Conservation (phyloP, 2,329 filamentous ascomycete species). For the Aspergillus sp. region DNA sequence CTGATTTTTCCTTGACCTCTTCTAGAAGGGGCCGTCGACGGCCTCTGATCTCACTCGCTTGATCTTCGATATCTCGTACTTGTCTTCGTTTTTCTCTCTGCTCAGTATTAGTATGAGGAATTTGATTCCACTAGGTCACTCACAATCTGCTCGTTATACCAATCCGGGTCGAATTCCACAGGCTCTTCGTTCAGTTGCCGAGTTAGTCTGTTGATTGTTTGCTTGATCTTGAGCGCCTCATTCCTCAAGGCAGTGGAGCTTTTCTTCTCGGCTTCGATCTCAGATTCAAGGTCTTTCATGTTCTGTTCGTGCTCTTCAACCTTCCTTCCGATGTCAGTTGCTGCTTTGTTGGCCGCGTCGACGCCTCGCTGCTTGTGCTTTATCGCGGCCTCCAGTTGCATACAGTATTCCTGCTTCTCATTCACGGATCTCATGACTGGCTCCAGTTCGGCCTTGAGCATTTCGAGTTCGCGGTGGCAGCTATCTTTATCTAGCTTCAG, state of each 20-base stretch:
- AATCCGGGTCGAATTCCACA: slow-evolving; percentile 68
- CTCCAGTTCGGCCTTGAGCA: slow-evolving; percentile 64
- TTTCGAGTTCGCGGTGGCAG: slow-evolving; percentile 61
- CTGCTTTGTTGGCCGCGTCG: slow-evolving; percentile 57
- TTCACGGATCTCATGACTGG: slow-evolving; percentile 73
- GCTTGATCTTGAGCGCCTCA: slow-evolving; percentile 56
- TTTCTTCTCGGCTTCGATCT: slow-evolving; percentile 58
- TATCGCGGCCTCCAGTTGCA: slow-evolving; percentile 60
- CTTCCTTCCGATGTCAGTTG: slow-evolving; percentile 45
- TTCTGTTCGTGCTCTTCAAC: slow-evolving; percentile 45
- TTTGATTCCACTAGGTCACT: slow-evolving; percentile 36
- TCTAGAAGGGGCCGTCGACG: slow-evolving; percentile 38
- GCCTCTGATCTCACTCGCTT: slow-evolving; percentile 49
- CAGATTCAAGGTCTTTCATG: slow-evolving; percentile 42
- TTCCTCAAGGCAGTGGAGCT: slow-evolving; percentile 56
- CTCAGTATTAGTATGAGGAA: slow-evolving; percentile 24
- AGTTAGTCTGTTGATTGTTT: slow-evolving; percentile 66
- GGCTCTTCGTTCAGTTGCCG: slow-evolving; percentile 66
- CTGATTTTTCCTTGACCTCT: slow-evolving; percentile 41
- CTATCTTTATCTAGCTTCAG: slow-evolving; percentile 61
- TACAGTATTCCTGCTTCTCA: slow-evolving; percentile 68
- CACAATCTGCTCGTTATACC: slow-evolving; percentile 75
- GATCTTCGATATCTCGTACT: slow-evolving; percentile 40
- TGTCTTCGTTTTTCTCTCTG: slow-evolving; percentile 61
- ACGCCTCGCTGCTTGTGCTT: slow-evolving; percentile 60